These are phyloP conservation scores for Aspergillus sp. DNA, from an alignment of 2,329 filamentous ascomycete species.

Conservation along the genomic window DNA sequence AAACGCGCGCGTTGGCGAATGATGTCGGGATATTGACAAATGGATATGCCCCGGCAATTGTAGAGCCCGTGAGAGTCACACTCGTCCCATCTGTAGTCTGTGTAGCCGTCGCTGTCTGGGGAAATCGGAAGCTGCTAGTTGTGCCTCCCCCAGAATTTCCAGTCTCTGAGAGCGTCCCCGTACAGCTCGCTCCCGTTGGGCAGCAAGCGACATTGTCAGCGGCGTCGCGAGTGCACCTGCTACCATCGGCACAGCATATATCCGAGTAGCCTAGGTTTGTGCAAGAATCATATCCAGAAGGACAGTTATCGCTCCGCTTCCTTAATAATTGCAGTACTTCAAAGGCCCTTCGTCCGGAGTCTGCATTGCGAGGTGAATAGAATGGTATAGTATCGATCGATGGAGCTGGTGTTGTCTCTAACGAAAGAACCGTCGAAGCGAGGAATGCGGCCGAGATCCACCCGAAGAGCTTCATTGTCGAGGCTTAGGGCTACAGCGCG, in stretches of 20 bases:
- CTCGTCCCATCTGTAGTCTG: conserved; percentile 28
- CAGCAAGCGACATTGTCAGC: conserved; percentile 64
- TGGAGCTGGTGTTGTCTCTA: conserved; percentile 23
- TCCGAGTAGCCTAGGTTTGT: conserved; percentile 53
- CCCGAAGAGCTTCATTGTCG: conserved; percentile 37
- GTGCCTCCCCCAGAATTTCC: conserved; percentile 22
- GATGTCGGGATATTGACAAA: conserved; percentile 57
- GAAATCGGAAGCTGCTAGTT: conserved; percentile 38
- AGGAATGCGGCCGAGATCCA: conserved; percentile 36
- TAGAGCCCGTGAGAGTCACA: conserved; percentile 38
- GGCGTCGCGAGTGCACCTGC: conserved; percentile 58
- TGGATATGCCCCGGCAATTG: conserved; percentile 54
- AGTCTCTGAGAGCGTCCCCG: conserved; percentile 52
- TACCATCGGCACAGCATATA: conserved; percentile 57
- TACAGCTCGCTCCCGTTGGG: conserved; percentile 59
- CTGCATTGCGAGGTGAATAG: conserved; percentile 26
- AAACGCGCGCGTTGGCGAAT: conserved; percentile 53
- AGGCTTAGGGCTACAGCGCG: conserved; percentile 16
- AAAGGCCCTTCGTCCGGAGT: conserved; percentile 28
- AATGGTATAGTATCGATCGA: conserved; percentile 36
- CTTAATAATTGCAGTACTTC: conserved; percentile 34
- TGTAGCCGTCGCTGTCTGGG: conserved; percentile 31
- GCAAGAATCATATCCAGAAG: conserved; percentile 55
- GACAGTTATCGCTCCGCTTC: conserved; percentile 47
- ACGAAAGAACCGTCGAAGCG: conserved; percentile 31